A percentile compares a stretch with the other conserved stretches of the same genome.
phyloP scores from a whole-genome alignment of 2,329 filamentous ascomycete genomes.

The Pestalotiopsis sp. region DNA sequence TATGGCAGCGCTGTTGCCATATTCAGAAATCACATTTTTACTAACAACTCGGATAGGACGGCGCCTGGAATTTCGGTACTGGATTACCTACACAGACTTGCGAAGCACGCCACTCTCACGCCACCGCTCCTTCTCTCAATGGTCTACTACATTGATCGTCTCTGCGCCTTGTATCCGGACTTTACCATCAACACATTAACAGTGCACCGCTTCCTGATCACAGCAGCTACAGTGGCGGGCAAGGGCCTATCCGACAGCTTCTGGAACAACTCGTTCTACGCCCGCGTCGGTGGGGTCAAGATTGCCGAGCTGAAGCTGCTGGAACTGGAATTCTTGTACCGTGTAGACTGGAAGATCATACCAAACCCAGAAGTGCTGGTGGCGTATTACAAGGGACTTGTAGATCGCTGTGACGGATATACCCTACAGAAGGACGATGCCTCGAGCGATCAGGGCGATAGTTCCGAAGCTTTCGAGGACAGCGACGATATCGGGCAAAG shows the following conservation, averaged over 20 bases:
- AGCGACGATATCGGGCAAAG: conserved; percentile 31
- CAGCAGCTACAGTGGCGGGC: conserved; percentile 89
- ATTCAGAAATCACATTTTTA: not conserved
- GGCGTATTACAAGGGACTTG: conserved; percentile 87
- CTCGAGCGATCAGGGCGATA: conserved; percentile 23
- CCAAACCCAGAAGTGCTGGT: conserved; percentile 91
- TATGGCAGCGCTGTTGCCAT: not conserved
- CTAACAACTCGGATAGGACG: conserved; percentile 39
- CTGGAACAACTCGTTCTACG: conserved; percentile 98
- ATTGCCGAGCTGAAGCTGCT: conserved; percentile 86
- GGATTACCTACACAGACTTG: conserved; percentile 90
- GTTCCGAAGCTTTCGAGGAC: conserved; percentile 32
- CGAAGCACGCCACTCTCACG: conserved; percentile 89
- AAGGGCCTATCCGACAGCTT: conserved; percentile 97
- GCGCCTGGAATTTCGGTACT: conserved; percentile 89
- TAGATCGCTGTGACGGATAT: conserved; percentile 65
- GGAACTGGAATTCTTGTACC: conserved; percentile 89
- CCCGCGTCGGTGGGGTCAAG: conserved; percentile 88
- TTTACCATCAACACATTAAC: conserved; percentile 97
- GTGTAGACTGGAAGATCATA: conserved; percentile 95
- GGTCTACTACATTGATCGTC: conserved; percentile 97
- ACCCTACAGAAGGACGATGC: conserved; percentile 41
- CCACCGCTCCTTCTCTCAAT: conserved; percentile 95
- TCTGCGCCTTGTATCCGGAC: conserved; percentile 87
- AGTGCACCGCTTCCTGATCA: conserved; percentile 95